Evolutionary conservation across 345 rosid species (phyloP).

Genomic region (Arabis alpina): DNA sequence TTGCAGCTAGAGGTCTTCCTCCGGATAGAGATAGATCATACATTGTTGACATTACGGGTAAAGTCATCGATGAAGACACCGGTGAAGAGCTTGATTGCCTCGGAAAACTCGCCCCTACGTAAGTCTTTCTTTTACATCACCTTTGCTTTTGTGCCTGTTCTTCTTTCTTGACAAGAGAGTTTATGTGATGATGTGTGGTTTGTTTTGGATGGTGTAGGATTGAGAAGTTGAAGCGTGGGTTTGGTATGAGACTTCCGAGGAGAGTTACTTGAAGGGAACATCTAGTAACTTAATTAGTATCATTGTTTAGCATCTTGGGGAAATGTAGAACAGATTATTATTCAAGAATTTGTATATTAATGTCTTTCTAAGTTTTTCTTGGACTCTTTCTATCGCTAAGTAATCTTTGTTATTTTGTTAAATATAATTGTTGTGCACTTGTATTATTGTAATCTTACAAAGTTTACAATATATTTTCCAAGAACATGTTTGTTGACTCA

Average conservation of each 20-base stretch:
- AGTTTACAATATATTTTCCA: no score
- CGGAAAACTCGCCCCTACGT: slow-evolving; percentile 97
- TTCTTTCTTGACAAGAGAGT: neutral
- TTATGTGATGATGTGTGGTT: neutral
- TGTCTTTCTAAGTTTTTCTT: neutral
- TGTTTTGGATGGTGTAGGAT: slow-evolving; percentile 50
- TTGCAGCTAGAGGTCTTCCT: slow-evolving; percentile 79
- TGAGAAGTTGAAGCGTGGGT: slow-evolving; percentile 82
- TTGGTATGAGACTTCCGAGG: slow-evolving; percentile 81
- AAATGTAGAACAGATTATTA: neutral
- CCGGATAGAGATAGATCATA: slow-evolving; percentile 70
- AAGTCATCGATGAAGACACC: slow-evolving; percentile 84
- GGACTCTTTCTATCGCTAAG: neutral
- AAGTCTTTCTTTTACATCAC: slow-evolving; percentile 33
- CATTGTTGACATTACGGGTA: slow-evolving; percentile 75
- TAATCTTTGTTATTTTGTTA: no score
- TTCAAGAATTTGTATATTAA: neutral
- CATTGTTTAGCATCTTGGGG: neutral
- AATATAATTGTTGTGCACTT: no score
- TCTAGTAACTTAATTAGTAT: neutral
- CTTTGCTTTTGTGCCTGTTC: neutral
- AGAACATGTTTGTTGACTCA: no score
- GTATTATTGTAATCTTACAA: no score
- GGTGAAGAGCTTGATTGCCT: slow-evolving; percentile 91
- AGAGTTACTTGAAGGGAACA: slow-evolving; percentile 42